A percentile compares a stretch with the other conserved stretches of the same genome.
phyloP scores from a whole-genome alignment of 1,284 basidiomycete species.

The Lentinula novae-zelandiae region DNA sequence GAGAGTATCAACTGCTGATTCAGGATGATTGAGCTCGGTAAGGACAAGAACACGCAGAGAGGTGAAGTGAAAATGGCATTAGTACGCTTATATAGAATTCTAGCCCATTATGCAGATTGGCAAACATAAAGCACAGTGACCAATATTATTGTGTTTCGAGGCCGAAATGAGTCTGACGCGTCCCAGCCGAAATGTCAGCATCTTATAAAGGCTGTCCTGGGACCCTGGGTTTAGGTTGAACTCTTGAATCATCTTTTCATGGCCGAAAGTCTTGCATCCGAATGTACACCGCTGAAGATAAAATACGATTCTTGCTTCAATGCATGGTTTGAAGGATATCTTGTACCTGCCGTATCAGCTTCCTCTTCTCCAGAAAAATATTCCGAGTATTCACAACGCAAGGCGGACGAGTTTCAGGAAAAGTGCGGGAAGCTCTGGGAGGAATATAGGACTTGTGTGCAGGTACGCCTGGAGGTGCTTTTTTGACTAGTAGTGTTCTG shows the following conservation, averaged over 20 bases:
- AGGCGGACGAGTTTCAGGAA: conserved; percentile 78
- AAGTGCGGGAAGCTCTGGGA: conserved; percentile 82
- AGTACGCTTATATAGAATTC: conserved; percentile 63
- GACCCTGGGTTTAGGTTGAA: background rate
- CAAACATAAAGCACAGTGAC: background rate
- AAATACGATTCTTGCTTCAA: conserved; percentile 94
- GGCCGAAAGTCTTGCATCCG: conserved; percentile 70
- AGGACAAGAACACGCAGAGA: conserved; percentile 94
- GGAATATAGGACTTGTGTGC: conserved; percentile 77
- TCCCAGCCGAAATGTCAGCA: background rate
- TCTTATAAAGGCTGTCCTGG: background rate
- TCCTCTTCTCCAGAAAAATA: conserved; percentile 37
- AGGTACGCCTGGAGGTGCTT: conserved; percentile 30
- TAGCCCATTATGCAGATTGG: conserved; percentile 19
- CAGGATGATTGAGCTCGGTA: conserved; percentile 86
- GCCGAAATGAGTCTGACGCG: background rate
- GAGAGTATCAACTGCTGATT: conserved; percentile 17
- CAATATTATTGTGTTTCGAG: background rate
- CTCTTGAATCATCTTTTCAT: conserved; percentile 30
- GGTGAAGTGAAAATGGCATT: conserved; percentile 90
- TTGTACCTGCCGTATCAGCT: conserved; percentile 66
- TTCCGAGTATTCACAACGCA: conserved; percentile 44
- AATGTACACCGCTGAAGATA: conserved; percentile 89
- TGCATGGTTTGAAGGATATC: conserved; percentile 93
- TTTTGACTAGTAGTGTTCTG: conserved; percentile 1